Percentiles rank a stretch among this genome's conserved stretches.
Conservation (phyloP, 1,284 basidiomycete species). For the Butyriboletus appendiculatus region DNA sequence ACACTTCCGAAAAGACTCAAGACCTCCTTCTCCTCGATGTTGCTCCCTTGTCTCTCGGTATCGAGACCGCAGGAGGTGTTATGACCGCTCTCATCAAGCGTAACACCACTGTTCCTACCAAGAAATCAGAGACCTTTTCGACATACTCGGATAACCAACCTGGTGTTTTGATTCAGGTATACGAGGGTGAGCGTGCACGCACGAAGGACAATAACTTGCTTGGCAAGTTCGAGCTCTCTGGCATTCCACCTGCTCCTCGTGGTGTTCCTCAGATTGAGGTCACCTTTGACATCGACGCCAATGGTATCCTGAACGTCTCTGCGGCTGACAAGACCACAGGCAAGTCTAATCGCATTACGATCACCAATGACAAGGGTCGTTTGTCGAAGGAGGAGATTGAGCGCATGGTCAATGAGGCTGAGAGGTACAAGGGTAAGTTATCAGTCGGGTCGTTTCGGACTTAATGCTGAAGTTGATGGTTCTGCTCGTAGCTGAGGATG, state of each 20-base stretch:
- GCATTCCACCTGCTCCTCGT: slow-evolving; percentile 97
- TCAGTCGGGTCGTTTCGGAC: neutral
- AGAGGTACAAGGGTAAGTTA: slow-evolving; percentile 82
- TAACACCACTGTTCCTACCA: slow-evolving; percentile 98
- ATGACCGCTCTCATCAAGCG: slow-evolving; percentile 98
- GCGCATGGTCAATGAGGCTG: slow-evolving; percentile 93
- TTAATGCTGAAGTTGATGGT: slow-evolving; percentile 22
- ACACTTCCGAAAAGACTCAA: slow-evolving; percentile 98
- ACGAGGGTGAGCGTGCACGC: slow-evolving; percentile 98
- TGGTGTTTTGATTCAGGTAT: slow-evolving; percentile 98
- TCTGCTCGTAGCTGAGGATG: slow-evolving; percentile 65
- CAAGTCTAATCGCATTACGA: slow-evolving; percentile 95
- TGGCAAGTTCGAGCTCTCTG: slow-evolving; percentile 98
- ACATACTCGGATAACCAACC: slow-evolving; percentile 99
- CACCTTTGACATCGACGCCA: slow-evolving; percentile 98
- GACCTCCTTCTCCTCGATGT: slow-evolving; percentile 98
- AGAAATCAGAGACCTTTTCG: slow-evolving; percentile 99
- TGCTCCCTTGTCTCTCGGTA: slow-evolving; percentile 93
- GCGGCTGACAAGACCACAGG: slow-evolving; percentile 98
- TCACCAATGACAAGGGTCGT: slow-evolving; percentile 99
- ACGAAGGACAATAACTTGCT: slow-evolving; percentile 99
- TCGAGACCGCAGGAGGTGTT: slow-evolving; percentile 99
- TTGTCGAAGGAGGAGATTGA: slow-evolving; percentile 99
- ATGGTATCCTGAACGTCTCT: slow-evolving; percentile 96
- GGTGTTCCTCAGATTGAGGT: slow-evolving; percentile 99